Evolutionary conservation across 2,329 filamentous ascomycete genomes (phyloP), one percentile per base, ranked within the genome.

Genomic region (Delphinella strobiligena): DNA sequence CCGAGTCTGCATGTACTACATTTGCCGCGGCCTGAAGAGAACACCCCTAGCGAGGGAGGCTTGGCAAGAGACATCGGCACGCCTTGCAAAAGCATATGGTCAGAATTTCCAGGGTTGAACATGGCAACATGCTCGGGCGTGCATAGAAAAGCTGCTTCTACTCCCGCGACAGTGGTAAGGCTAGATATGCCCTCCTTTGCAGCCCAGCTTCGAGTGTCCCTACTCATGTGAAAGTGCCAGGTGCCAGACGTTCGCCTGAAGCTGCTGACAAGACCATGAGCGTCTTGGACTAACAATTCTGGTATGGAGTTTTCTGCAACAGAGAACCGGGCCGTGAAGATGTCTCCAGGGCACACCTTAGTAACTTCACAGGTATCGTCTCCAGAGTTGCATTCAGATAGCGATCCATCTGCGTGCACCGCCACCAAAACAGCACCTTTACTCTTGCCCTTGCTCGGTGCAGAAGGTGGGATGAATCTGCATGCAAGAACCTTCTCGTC

Each of bases 401-500:
- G 61, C 3, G 68, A 65, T 1, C 82, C 82, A 38, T 80, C 77
- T 12, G 73, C 69, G 27, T 74, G 74, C 4, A 86, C 67, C 5
- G 85, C 53, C 7, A 84, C 54, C 1, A 86, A 56, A 9, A 67
- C 55, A 12, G 22, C 22, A 27, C 22, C 22, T 27, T 12, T 7
- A 7, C 12, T 12, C 12, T 27, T 27, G 7, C 22, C 22, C 12
- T 27, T 27, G 7, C 7, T 27, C 7, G 22, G 22, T 12, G 22
- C 22, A 27, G 7, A 27, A 12, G 22, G 22, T 12, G 22, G 22
- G 7, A 27, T 27, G 22, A 27, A 27, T 27, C 22, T 27, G 22
- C 12, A 12, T 7, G 22, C 22, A 12, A 27, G 72, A 36, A 69
- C 71, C 37, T 79, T 73, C 5, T 71, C 69, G 37, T 68, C 67